Evolutionary conservation across 1,284 basidiomycete species (phyloP), one percentile per base, ranked within the genome.

Genomic region (Blastosporella zonata): DNA sequence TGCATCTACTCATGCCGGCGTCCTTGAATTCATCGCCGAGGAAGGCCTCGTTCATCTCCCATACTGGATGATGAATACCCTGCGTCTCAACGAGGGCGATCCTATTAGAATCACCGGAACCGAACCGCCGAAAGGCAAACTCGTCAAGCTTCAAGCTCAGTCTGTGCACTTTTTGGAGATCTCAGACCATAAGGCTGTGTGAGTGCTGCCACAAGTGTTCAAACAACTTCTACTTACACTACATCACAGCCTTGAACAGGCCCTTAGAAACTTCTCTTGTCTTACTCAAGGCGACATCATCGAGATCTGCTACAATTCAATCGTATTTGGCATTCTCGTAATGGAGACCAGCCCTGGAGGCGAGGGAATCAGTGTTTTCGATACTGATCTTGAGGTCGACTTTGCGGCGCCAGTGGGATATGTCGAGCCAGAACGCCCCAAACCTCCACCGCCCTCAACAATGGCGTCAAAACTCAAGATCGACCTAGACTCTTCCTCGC

Each of bases 31-130:
- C 69, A 98, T 98, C 56, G 96, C 97, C 0, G 90, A 97, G 50
- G 95, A 98, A 66, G 97, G 97, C 12, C 80, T 90, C 17, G 95
- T 97, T 2, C 90, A 99, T 71, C 75, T 99, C 10, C 97, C 97
- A 0, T 90, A 93, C 55, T 99, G 97, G 97, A 97, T 99, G 93
- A 99, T 99, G 97, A 92, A 90, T 69, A 92, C 92, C 6, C 74
- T 99, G 7, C 81, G 89, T 21, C 72, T 99, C 22, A 87, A 87
- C 43, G 97, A 99, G 67, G 97, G 97, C 10, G 96, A 99, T 70
- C 86, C 93, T 3, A 90, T 99, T 53, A 85, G 94, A 29, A 84
- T 99, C 36, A 94, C 88, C 1, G 95, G 95, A 1, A 78, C 88
- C 0, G 84, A 88, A 50, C 76, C 98, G 10, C 86, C 86, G 0